Evolutionary conservation across 2,329 filamentous ascomycete genomes (phyloP).

Genomic region (Mycogone perniciosa): DNA sequence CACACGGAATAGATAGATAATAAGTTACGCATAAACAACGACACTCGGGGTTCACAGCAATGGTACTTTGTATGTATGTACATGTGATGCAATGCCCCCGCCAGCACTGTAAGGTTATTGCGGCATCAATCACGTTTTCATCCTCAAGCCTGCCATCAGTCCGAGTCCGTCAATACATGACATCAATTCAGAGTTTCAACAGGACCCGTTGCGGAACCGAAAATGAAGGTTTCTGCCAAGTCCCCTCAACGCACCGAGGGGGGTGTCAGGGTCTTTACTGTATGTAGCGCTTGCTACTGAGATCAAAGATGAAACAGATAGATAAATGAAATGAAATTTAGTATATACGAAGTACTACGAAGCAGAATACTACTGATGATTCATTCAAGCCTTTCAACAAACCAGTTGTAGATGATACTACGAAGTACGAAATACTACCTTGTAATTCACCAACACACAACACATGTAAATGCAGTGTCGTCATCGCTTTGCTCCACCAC

Average conservation of each 20-base stretch:
- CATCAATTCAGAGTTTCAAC: conserved; percentile 3
- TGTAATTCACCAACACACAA: background rate
- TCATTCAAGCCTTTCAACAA: no score
- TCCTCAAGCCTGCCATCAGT: background rate
- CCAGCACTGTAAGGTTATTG: background rate
- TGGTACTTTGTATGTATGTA: background rate
- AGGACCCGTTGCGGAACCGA: background rate
- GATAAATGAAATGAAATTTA: no score
- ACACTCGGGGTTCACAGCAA: no score
- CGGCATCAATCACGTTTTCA: background rate
- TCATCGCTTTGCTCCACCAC: conserved; percentile 15
- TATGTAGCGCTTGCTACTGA: no score
- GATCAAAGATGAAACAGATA: no score
- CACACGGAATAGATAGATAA: no score
- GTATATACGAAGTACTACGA: no score
- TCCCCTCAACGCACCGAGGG: background rate
- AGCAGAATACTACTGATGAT: no score
- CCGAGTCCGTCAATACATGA: conserved; percentile 4
- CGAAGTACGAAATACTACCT: no score
- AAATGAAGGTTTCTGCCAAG: conserved; percentile 8
- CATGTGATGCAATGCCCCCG: background rate
- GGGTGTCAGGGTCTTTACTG: no score
- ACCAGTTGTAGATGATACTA: no score
- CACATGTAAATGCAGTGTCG: conserved; percentile 13
- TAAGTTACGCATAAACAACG: no score